Base-by-base conservation (phyloP, 306 rosid genomes). In the Luffa aegyptiaca region DNA sequence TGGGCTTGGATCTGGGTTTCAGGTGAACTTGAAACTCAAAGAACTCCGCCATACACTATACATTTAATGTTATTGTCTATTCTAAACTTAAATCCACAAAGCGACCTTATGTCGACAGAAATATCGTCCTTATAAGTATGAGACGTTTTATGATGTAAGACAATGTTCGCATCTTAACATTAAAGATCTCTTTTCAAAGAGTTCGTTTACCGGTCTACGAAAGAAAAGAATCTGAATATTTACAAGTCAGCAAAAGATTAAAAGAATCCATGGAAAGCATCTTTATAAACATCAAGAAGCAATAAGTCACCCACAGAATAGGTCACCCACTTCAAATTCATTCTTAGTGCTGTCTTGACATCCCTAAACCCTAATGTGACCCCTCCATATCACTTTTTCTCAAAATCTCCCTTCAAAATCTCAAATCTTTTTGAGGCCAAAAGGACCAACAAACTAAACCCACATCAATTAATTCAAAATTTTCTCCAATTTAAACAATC, bases 231-330 rank as follows among this genome's bases (percentile, higher is more conserved):
- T 42, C 18, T 10, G 35, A 39, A 9, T 61, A 58, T 1, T 9
- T 41, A 63, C n/a, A 64, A 64, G 71, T 13, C 16, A 8, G 21
- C 10, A 66, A 66, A 69, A 12, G 53, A 18, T 3, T 3, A 14
- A 63, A 37, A 65, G 74, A 68, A 68, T 68, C 75, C 52, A 68
- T n/a, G 75, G 75, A 68, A 68, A 68, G 75, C 14, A 1, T 68
- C 75, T 39, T 41, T 42, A 42, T 64, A 68, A 21, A 68, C 52
- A 68, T 41, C 36, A 68, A n/a, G 75, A 10, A 42, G 52, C 75
- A 69, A 69, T 44, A 69, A 69, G 55, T 69, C 75, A 69, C 75
- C 75, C 51, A 69, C 75, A 69, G 75, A 69, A 69, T 69, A 6
- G 10, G 55, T 45, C 75, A 44, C 75, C 75, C 75, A 66, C 75